A percentile compares a stretch with the other conserved stretches of the same genome.
Conservation (phyloP, 805 yeast species). For the Metschnikowia koreensis region DNA sequence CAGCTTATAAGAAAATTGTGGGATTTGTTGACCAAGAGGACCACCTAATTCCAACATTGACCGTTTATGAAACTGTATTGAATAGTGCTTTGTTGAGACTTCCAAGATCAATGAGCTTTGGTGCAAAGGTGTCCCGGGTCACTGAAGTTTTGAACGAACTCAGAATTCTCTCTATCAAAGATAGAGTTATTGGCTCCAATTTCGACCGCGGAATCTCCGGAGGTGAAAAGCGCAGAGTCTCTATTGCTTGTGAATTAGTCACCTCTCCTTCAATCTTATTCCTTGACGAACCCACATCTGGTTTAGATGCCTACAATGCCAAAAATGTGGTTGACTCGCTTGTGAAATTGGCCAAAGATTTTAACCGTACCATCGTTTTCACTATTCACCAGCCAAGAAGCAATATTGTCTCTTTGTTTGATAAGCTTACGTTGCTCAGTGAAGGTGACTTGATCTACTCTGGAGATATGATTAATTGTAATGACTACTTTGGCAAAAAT, state of each 20-base stretch:
- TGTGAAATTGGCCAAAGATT: constrained; percentile 73
- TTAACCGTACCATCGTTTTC: constrained; percentile 83
- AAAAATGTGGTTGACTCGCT: constrained; percentile 84
- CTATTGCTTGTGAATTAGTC: constrained; percentile 90
- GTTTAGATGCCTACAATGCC: constrained; percentile 92
- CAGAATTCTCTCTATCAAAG: constrained; percentile 78
- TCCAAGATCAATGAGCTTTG: constrained; percentile 74
- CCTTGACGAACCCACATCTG: constrained; percentile 93
- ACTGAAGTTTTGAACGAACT: constrained; percentile 82
- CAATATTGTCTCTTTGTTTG: constrained; percentile 89
- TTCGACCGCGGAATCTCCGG: constrained; percentile 91
- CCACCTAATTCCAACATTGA: constrained; percentile 82
- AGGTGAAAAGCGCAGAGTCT: constrained; percentile 88
- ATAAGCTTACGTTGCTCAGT: constrained; percentile 73
- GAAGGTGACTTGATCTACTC: constrained; percentile 86
- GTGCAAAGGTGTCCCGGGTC: constrained; percentile 75
- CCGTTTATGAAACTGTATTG: constrained; percentile 93
- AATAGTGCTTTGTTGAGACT: constrained; percentile 87
- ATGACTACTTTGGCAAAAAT: constrained; percentile 67
- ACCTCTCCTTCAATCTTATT: constrained; percentile 83
- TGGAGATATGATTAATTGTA: constrained; percentile 75
- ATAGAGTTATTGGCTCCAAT: constrained; percentile 84
- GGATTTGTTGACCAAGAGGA: constrained; percentile 98
- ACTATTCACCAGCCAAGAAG: constrained; percentile 98
- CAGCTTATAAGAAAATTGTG: constrained; percentile 60